phyloP scores from a whole-genome alignment of 2,329 filamentous ascomycete genomes.

The Arthrobotrys sphaeroides region DNA sequence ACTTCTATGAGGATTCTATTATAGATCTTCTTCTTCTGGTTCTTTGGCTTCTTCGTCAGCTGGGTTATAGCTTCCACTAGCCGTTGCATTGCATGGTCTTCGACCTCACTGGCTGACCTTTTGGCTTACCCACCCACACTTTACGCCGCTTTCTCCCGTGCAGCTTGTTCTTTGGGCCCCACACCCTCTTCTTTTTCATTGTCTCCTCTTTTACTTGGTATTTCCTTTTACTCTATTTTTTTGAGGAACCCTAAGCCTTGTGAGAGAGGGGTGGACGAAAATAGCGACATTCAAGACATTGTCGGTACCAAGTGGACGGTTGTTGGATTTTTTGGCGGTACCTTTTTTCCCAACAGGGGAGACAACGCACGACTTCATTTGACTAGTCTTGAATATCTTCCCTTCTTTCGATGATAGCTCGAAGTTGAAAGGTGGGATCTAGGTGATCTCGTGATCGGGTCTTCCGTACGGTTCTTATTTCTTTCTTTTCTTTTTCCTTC shows the following conservation, averaged over 20 bases:
- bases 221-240: not conserved
- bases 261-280: constrained; percentile 8
- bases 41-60: not conserved
- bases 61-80: not conserved
- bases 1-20: no score
- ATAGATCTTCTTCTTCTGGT: not conserved
- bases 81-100: not conserved
- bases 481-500: not conserved
- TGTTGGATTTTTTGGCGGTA: constrained; percentile 41
- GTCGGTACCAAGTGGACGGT: constrained; percentile 34
- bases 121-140: not conserved
- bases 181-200: not conserved
- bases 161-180: not conserved
- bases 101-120: not conserved
- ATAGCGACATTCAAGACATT: constrained; percentile 52
- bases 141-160: not conserved
- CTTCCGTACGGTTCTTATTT: not conserved
- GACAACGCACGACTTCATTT: constrained; percentile 8
- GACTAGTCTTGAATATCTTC: not conserved
- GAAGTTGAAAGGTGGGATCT: not conserved
- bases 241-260: not conserved
- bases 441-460: not conserved
- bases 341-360: constrained; percentile 18
- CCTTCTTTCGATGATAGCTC: not conserved
- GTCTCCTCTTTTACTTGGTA: not conserved